Evolutionary conservation across 768 basidiomycete genomes (phyloP), one percentile per base, ranked within the genome.

Genomic region (Mycena rosella): DNA sequence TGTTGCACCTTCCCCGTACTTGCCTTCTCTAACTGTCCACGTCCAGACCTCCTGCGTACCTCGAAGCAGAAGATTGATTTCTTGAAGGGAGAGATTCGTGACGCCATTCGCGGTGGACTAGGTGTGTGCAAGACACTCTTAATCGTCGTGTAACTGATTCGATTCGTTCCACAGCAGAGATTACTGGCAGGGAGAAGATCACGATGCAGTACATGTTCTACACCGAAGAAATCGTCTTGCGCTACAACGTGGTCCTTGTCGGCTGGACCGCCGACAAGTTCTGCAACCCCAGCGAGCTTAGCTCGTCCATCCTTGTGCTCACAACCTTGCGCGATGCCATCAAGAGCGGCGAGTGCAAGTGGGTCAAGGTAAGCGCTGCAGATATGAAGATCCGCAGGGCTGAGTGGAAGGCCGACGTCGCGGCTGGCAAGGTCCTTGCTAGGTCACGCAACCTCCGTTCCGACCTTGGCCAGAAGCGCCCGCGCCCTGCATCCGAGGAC

Each of bases 241-340:
- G 32, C 20, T 64, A 67, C 22, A 67, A 72, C n/a, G 49, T 76
- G 3, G 67, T 63, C 20, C 69, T 76, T 15, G 38, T 56, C 2
- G 73, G 74, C 1, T 74, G 74, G 72, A 73, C 74, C 0, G 52
- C 56, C 38, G 65, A 44, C 4, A 27, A 27, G 24, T 57, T 59
- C 27, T 59, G 58, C 53, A 67, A 32, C 27, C 60, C 49, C 26
- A 61, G 60, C 30, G 49, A 61, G 3, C 60, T 62, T 20, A 54
- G 51, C 52, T 62, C 60, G 8, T 62, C 60, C 5, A 4, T 62
- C 14, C 2, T 51, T 3, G 29, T 54, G 3, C 60, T 62, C 29
- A 53, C 40, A 5, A 52, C 49, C 2, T 38, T 61, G 0, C 40
- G 51, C n/a, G 27, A 61, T 20, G 51, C 60, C 13, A 52, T 62